Base-by-base conservation (phyloP, 345 rosid genomes). In the Populus nigra region DNA sequence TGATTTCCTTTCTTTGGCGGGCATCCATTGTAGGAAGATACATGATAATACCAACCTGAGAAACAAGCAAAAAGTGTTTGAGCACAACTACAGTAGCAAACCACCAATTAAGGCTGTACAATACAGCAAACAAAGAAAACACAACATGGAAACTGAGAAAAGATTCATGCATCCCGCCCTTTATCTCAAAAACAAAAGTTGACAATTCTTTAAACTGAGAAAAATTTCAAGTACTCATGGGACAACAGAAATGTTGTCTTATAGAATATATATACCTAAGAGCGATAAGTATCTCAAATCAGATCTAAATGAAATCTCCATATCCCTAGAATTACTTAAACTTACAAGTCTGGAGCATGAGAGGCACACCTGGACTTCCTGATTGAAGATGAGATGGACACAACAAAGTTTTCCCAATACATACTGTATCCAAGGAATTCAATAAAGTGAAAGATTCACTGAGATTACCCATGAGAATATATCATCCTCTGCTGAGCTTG, bases 1-100 rank as follows among this genome's bases (percentile, higher is more conserved):
- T 91, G 79, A 96, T 96, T 73, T 92, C 97, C 84, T 96, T 96
- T 85, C 98, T 89, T 83, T 94, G 97, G 55, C 97, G 96, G 73
- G 96, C 89, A 84, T 92, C 98, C 71, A 74, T 80, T 17, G 94
- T 92, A n/a, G 99, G 98, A 77, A 96, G 97, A 80, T 96, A 94
- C 98, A 96, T 94, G 83, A 96, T 94, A 81, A 94, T 91, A 67
- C 99, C 99, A 82, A 94, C 98, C 99, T 94, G 86, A 74, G 50
- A 76, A 16, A 59, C 13, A 10, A 59, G 43, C 55, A 36, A 67
- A n/a, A 57, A 55, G 43, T 15, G 69, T 33, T 29, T 65, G 38
- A 31, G 31, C 17, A 62, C 25, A 25, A 15, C 18, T 23, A n/a
- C 66, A 62, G 68, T 65, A n/a, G 68, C 16, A 35, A 65, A 31